These are phyloP conservation scores for Musa beccarii DNA, from an alignment of 176 grass and related monocot genomes.

Conservation along the genomic window DNA sequence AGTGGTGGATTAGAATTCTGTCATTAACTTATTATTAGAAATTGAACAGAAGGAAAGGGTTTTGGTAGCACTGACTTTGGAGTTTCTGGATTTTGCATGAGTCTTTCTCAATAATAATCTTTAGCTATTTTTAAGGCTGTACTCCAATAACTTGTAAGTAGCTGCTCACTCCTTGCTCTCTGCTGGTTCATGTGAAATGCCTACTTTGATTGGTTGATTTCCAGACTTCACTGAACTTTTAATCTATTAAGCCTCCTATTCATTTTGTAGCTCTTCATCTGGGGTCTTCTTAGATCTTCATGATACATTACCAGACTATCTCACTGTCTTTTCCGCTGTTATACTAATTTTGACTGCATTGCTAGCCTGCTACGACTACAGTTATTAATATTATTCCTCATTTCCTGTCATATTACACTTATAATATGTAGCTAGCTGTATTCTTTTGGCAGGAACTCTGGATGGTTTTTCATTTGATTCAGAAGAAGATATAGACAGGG, in stretches of 20 bases:
- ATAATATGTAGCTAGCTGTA: background rate
- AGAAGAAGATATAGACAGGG: constrained; percentile 59
- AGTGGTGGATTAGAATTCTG: background rate
- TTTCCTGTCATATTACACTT: background rate
- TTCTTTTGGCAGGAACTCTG: constrained; percentile 54
- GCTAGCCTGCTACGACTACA: background rate
- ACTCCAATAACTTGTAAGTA: background rate
- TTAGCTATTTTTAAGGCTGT: background rate
- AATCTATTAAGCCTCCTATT: background rate
- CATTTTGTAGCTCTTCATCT: background rate
- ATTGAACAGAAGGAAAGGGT: background rate
- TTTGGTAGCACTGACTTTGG: background rate
- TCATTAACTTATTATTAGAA: background rate
- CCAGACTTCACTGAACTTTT: background rate
- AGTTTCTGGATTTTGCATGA: background rate
- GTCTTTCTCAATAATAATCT: background rate
- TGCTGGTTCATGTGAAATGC: background rate
- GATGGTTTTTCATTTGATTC: constrained; percentile 92
- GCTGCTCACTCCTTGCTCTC: background rate
- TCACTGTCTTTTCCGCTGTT: too few species aligned
- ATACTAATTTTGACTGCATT: background rate
- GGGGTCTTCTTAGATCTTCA: background rate
- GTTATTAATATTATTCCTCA: background rate
- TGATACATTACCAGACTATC: background rate
- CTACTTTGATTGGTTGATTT: background rate